Conservation (phyloP, 2,329 filamentous ascomycete genomes). For the Periconia sp. region DNA sequence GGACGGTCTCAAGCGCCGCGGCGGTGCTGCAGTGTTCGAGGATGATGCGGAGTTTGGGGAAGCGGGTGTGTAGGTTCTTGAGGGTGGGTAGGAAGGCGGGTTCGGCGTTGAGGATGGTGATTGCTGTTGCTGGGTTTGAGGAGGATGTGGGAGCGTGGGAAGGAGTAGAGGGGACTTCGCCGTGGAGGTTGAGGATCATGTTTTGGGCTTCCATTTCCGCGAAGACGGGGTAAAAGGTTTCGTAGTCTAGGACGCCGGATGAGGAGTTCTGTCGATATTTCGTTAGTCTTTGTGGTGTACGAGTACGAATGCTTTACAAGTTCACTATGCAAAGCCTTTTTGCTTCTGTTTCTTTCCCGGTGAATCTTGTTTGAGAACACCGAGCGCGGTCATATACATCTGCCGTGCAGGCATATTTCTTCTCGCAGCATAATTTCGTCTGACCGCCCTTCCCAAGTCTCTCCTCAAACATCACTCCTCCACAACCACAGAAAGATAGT, state of each 20-base stretch:
- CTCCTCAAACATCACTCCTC: no score
- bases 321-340: no score
- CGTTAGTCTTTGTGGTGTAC: neutral
- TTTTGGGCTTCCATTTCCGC: constrained; percentile 84
- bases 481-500: neutral
- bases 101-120: constrained; percentile 65
- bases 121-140: constrained; percentile 17
- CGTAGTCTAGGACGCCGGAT: constrained; percentile 69
- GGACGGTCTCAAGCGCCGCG: constrained; percentile 77
- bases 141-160: constrained; percentile 16
- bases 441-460: neutral
- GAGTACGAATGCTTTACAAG: neutral
- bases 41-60: constrained; percentile 68
- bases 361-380: no score
- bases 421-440: neutral
- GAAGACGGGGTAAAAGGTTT: constrained; percentile 76
- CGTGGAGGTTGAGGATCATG: constrained; percentile 90
- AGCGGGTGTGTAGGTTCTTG: constrained; percentile 69
- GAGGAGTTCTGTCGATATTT: constrained; percentile 51
- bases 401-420: neutral
- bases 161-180: constrained; percentile 69
- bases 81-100: constrained; percentile 80
- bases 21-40: constrained; percentile 88
- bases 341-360: no score
- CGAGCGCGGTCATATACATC: neutral